These are phyloP conservation scores for Neurospora pannonica DNA, from an alignment of 495 filamentous ascomycete species.

Conservation along the genomic window DNA sequence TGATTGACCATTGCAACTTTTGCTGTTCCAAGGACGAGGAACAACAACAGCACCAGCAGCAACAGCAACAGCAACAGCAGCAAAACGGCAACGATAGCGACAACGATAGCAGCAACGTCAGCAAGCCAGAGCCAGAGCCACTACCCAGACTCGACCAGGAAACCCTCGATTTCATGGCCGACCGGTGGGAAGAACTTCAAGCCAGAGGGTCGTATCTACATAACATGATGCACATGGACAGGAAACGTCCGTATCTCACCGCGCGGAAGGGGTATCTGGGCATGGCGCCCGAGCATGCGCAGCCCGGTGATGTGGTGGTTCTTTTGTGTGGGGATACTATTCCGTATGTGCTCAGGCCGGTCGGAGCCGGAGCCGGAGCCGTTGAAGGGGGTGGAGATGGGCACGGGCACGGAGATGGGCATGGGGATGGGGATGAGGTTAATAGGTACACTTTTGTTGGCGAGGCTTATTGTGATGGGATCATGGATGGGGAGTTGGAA, in stretches of 20 bases:
- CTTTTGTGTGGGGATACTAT: slow-evolving; percentile 6
- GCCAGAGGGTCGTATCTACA: neutral
- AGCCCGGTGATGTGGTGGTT: slow-evolving; percentile 4
- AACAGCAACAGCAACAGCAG: neutral
- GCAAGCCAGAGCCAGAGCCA: too few species aligned
- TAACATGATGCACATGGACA: neutral
- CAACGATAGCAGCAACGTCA: neutral
- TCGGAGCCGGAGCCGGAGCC: too few species aligned
- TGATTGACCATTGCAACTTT: neutral
- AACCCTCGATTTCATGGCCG: neutral
- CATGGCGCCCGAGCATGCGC: slow-evolving; percentile 4
- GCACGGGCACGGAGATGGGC: too few species aligned
- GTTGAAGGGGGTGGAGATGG: too few species aligned
- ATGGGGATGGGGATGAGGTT: neutral
- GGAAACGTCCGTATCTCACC: slow-evolving; percentile 6
- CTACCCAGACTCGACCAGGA: neutral
- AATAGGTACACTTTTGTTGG: neutral
- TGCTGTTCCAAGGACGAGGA: neutral
- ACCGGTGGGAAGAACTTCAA: neutral
- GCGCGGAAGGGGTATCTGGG: slow-evolving; percentile 5
- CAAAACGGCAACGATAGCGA: neutral
- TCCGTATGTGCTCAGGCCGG: slow-evolving; percentile 8
- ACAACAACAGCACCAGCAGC: neutral
- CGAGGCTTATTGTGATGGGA: slow-evolving; percentile 12
- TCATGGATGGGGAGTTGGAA: slow-evolving; percentile 11